A percentile compares a stretch with the other conserved stretches of the same genome.
Conservation (phyloP, 1,284 basidiomycete species). For the Mycocalia duriaeana region DNA sequence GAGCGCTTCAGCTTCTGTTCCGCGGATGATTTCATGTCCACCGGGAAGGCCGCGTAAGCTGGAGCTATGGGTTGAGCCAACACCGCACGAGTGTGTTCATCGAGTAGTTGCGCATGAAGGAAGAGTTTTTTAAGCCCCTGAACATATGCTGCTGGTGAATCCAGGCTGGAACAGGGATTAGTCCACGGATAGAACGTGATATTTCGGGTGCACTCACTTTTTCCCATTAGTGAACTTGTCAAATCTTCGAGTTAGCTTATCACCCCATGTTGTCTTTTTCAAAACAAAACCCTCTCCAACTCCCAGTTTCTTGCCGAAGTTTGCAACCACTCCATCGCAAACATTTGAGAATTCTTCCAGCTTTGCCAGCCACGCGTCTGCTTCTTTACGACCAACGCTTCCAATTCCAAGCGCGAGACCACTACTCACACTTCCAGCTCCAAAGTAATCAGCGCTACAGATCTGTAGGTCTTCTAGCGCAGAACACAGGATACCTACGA, state of each 20-base stretch:
- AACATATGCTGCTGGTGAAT: conserved; percentile 85
- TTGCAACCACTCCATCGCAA: conserved; percentile 82
- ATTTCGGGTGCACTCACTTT: conserved; percentile 55
- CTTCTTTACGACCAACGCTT: conserved; percentile 64
- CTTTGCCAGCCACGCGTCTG: conserved; percentile 65
- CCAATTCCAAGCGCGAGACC: conserved; percentile 68
- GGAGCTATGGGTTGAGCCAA: conserved; percentile 58
- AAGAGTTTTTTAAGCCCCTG: conserved; percentile 77
- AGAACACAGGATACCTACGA: conserved; percentile 72
- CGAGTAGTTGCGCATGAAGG: conserved; percentile 72
- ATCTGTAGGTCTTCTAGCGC: conserved; percentile 73
- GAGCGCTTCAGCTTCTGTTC: conserved; percentile 75
- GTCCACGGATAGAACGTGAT: not conserved
- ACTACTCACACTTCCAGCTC: conserved; percentile 71
- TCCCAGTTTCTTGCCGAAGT: conserved; percentile 85
- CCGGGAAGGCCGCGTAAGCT: conserved; percentile 66
- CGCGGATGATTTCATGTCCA: conserved; percentile 57
- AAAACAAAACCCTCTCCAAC: conserved; percentile 79
- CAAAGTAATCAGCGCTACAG: conserved; percentile 65
- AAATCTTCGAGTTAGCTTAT: conserved; percentile 76
- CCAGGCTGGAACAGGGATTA: conserved; percentile 49
- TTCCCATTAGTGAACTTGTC: conserved; percentile 90
- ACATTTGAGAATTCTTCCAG: conserved; percentile 69
- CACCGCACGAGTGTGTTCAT: conserved; percentile 81
- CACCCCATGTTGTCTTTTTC: conserved; percentile 82